Conservation (phyloP, 2,329 filamentous ascomycete species). For the Monilinia polystroma region DNA sequence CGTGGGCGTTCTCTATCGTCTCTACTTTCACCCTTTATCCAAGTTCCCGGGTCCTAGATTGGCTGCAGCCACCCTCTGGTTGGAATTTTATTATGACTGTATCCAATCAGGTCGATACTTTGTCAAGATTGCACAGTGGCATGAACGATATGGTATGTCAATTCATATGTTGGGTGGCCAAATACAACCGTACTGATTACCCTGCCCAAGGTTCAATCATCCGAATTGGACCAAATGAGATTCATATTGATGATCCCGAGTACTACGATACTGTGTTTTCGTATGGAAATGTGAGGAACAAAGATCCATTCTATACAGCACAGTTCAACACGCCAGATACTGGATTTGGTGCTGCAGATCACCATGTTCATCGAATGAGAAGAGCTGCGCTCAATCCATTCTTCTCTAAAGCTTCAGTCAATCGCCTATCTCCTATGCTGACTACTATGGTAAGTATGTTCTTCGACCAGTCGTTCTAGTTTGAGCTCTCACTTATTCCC, state of each 20-base stretch:
- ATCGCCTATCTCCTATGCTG: conserved; percentile 31
- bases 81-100: conserved; percentile 15
- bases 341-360: conserved; percentile 31
- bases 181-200: neutral
- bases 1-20: conserved; percentile 15
- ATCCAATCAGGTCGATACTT: conserved; percentile 15
- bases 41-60: conserved; percentile 22
- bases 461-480: neutral
- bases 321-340: conserved; percentile 20
- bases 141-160: conserved; percentile 10
- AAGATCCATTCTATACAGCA: conserved; percentile 26
- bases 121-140: conserved; percentile 13
- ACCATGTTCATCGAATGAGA: conserved; percentile 32
- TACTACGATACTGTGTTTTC: conserved; percentile 33
- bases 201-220: conserved; percentile 27
- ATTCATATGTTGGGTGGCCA: neutral
- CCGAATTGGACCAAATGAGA: conserved; percentile 30
- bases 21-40: conserved; percentile 23
- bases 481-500: neutral
- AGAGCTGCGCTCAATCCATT: conserved; percentile 33
- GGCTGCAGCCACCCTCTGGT: conserved; percentile 16
- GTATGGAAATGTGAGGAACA: conserved; percentile 23
- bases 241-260: conserved; percentile 26
- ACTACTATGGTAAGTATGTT: conserved; percentile 22
- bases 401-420: conserved; percentile 31